A percentile compares a stretch with the other conserved stretches of the same genome.
Evolutionary conservation across 768 basidiomycete genomes (phyloP).

Genomic region (Mycena galericulata): DNA sequence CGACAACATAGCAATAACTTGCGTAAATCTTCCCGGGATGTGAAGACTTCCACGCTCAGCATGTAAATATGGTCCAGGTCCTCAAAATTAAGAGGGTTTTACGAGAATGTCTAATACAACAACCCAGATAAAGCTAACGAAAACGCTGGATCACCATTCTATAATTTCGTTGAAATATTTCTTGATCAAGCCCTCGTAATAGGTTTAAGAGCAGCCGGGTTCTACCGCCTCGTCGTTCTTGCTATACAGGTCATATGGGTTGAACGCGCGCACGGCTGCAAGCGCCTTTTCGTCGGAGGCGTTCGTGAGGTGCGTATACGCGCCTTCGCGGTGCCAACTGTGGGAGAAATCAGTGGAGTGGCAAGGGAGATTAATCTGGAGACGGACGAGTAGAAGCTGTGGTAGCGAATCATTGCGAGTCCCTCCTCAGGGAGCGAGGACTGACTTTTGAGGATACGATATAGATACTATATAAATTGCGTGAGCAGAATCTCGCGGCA

Average conservation of each 20-base stretch:
- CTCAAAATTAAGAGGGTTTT: no score
- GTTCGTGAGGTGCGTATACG: slow-evolving; percentile 84
- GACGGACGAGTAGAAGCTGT: slow-evolving; percentile 96
- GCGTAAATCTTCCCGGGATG: no score
- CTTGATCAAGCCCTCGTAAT: slow-evolving; percentile 84
- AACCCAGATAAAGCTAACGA: no score
- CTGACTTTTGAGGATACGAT: slow-evolving; percentile 87
- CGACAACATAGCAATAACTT: no score
- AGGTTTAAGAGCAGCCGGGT: slow-evolving; percentile 75
- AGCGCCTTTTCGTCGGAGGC: slow-evolving; percentile 75
- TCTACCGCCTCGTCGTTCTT: slow-evolving; percentile 82
- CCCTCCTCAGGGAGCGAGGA: no score
- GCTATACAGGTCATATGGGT: slow-evolving; percentile 95
- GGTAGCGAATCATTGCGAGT: slow-evolving; percentile 97
- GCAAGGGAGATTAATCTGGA: no score
- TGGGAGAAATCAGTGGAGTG: background rate
- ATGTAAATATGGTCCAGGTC: no score
- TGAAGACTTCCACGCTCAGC: no score
- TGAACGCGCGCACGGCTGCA: slow-evolving; percentile 86
- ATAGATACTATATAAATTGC: slow-evolving; percentile 81
- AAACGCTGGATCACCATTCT: no score
- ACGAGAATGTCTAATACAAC: no score
- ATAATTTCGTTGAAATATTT: no score
- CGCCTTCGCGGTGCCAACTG: slow-evolving; percentile 90
- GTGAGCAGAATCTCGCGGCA: background rate